These are phyloP conservation scores for Haematococcus lacustris DNA, from an alignment of 139 green algal genomes.

Conservation along the genomic window DNA sequence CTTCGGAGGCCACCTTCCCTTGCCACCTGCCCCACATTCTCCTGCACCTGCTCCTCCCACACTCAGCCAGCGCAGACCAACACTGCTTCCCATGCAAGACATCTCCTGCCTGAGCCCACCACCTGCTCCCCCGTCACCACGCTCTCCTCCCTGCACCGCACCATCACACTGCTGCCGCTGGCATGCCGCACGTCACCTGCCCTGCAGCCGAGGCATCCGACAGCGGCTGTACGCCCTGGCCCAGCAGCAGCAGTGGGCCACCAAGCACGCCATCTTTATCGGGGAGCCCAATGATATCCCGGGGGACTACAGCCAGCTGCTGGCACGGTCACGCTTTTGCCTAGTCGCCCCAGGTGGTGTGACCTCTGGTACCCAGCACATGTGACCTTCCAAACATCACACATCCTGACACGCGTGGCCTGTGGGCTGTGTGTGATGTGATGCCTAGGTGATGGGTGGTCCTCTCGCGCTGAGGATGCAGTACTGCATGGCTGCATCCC, in stretches of 20 bases:
- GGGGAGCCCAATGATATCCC: conserved; percentile 9
- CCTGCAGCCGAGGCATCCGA: conserved; percentile 17
- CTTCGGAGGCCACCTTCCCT: too few relatives aligned
- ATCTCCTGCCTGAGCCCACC: too few relatives aligned
- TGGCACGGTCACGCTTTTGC: conserved; percentile 38
- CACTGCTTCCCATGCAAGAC: too few relatives aligned
- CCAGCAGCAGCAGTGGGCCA: conserved; percentile 20
- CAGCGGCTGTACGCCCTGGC: conserved; percentile 20
- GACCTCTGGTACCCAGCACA: too few relatives aligned
- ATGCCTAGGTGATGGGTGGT: conserved; percentile 43
- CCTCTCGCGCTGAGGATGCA: conserved; percentile 42
- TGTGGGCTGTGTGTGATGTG: not conserved
- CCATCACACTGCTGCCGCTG: too few relatives aligned
- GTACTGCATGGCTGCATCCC: conserved; percentile 65
- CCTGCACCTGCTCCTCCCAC: too few relatives aligned
- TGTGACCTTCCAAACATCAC: too few relatives aligned
- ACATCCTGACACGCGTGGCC: not conserved
- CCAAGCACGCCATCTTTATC: conserved; percentile 34
- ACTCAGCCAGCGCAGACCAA: too few relatives aligned
- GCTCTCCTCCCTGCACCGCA: too few relatives aligned
- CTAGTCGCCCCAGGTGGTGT: conserved; percentile 18
- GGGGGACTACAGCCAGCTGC: conserved; percentile 23
- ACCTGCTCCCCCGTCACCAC: too few relatives aligned
- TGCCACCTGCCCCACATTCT: too few relatives aligned
- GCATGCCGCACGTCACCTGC: too few relatives aligned